Conservation (phyloP, 441 rosid genomes). For the Omphalea diandra region DNA sequence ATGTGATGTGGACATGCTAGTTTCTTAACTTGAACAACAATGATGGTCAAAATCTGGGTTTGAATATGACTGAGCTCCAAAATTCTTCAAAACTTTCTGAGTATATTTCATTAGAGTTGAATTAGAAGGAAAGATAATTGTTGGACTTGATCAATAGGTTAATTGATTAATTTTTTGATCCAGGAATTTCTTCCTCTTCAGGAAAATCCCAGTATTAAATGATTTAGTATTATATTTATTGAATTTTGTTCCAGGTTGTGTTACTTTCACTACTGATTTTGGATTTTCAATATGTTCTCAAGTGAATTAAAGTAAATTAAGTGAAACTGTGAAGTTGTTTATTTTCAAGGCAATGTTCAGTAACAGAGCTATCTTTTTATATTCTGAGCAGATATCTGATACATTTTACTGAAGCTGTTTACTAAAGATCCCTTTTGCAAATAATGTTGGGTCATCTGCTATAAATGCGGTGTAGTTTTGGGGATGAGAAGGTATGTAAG, state of each 20-base stretch:
- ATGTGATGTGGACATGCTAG: constrained; percentile 13
- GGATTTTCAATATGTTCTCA: not conserved
- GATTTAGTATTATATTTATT: too few species aligned
- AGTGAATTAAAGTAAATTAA: not conserved
- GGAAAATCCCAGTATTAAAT: too few species aligned
- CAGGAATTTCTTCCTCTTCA: not conserved
- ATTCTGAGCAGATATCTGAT: constrained; percentile 19
- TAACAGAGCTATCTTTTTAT: not conserved
- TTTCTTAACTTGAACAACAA: not conserved
- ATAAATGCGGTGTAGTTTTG: constrained; percentile 50
- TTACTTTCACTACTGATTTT: not conserved
- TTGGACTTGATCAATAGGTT: not conserved
- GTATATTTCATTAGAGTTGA: not conserved
- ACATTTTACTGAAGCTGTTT: constrained; percentile 8
- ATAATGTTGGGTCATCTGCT: constrained; percentile 32
- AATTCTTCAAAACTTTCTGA: not conserved
- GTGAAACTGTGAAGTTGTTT: not conserved
- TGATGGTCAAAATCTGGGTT: not conserved
- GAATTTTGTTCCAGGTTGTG: not conserved
- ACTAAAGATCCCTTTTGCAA: not conserved
- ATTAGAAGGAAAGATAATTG: not conserved
- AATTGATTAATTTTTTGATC: not conserved
- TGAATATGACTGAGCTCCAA: not conserved
- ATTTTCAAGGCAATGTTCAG: not conserved
- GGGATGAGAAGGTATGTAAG: constrained; percentile 57